Conservation (phyloP, 306 rosid genomes). For the Boehmeria nivea region DNA sequence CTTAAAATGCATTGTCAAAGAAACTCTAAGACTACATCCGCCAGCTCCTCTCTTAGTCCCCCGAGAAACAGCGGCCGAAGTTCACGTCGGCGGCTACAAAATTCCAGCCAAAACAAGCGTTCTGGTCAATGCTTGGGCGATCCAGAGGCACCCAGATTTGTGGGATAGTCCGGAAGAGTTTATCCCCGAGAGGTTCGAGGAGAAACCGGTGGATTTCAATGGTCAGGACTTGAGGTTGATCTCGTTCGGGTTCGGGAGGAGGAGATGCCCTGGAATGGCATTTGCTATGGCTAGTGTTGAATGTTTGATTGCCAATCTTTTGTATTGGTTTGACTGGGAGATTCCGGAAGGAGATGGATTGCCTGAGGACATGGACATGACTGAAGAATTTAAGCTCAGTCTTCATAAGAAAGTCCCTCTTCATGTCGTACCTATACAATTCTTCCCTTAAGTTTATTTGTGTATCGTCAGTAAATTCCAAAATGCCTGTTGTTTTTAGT, state of each 20-base stretch:
- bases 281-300: constrained; percentile 17
- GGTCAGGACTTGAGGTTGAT: constrained; percentile 24
- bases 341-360: constrained; percentile 2
- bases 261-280: constrained; percentile 21
- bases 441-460: background rate
- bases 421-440: constrained; percentile 16
- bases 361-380: constrained; percentile 28
- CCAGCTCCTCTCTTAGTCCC: constrained; percentile 9
- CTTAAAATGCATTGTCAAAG: background rate
- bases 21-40: no score
- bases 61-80: background rate
- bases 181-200: no score
- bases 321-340: constrained; percentile 46
- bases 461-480: no score
- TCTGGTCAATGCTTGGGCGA: constrained; percentile 27
- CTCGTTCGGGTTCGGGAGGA: constrained; percentile 29
- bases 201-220: no score
- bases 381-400: constrained; percentile 12
- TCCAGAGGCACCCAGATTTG: constrained; percentile 21
- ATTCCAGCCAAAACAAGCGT: constrained; percentile 10
- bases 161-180: constrained; percentile 35
- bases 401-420: constrained; percentile 26
- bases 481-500: no score
- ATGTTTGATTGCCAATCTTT: no score
- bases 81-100: background rate